Percentiles rank a stretch among this genome's conserved stretches.
These are phyloP conservation scores for Teratosphaeria nubilosa DNA, from an alignment of 2,329 filamentous ascomycete species.

Conservation along the genomic window DNA sequence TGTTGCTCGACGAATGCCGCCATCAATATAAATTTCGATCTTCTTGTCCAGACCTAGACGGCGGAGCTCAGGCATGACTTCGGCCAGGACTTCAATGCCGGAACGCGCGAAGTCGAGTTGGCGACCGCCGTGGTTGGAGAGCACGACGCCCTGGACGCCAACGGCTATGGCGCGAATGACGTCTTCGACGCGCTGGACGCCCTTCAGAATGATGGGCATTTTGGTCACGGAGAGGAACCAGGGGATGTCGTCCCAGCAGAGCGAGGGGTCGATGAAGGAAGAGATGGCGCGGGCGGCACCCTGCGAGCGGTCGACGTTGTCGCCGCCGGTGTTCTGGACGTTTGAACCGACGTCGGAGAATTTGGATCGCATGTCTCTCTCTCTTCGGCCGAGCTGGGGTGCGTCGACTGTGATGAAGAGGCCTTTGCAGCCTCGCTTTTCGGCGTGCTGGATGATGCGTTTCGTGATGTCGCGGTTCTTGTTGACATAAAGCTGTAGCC, in stretches of 20 bases:
- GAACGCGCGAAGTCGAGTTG: conserved; percentile 89
- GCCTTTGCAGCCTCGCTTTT: conserved; percentile 81
- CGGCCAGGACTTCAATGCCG: conserved; percentile 79
- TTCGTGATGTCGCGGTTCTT: conserved; percentile 86
- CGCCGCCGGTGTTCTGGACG: conserved; percentile 60
- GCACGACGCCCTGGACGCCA: conserved; percentile 73
- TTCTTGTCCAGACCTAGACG: conserved; percentile 61
- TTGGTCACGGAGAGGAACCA: conserved; percentile 87
- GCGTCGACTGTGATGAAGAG: conserved; percentile 98
- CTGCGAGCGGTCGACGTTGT: conserved; percentile 73
- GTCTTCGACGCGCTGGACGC: conserved; percentile 91
- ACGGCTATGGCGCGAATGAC: conserved; percentile 69
- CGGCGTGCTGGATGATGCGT: conserved; percentile 83
- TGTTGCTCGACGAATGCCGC: conserved; percentile 78
- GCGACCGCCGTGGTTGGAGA: conserved; percentile 91
- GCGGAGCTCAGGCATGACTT: conserved; percentile 79
- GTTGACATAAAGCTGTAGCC: conserved; percentile 85
- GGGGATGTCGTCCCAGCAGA: conserved; percentile 77
- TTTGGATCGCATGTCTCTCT: conserved; percentile 97
- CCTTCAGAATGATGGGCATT: conserved; percentile 95
- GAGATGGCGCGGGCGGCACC: conserved; percentile 92
- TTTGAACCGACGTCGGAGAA: conserved; percentile 61
- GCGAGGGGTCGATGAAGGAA: conserved; percentile 88
- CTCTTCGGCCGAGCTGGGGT: conserved; percentile 83
- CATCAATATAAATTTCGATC: conserved; percentile 68